Evolutionary conservation across 106 monocot species (phyloP), one percentile per base, ranked within the genome.

Genomic region (Dioscorea dumetorum): DNA sequence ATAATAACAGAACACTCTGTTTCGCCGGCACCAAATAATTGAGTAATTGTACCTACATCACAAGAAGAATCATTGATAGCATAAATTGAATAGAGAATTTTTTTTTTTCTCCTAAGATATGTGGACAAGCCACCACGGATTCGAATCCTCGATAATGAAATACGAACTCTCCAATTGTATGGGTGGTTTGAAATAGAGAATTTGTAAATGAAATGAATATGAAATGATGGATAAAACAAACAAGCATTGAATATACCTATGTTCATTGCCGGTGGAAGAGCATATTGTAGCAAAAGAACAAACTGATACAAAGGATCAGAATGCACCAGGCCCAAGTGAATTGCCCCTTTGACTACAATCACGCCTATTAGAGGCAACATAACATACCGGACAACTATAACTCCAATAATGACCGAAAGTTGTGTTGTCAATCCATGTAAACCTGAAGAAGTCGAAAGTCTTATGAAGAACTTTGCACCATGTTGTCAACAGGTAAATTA

Each of bases 1-100:
- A 90, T 81, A 48, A 90, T 83, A 9, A 90, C 83, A 0, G 90
- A 86, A 70, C 86, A 86, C 61, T 90, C 90, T 22, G 65, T 86
- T 76, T 90, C 86, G 1, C 90, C 90, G 17, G 80, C 75, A 2
- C 90, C 90, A 62, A 90, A 90, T 65, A 85, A 65, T 41, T 90
- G 90, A 48, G 83, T 90, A 6, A 90, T 90, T 1, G 85, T 90
- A 49, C 85, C 85, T 90, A 6, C 41, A 41, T 41, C 3, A 41
- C 2, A 41, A 41, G 41, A 41, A 0, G 1, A 41, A 10, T 10
- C 6, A 3, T 41, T 10, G 10, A 41, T 34, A 41, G 41, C 41
- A 41, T 41, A 41, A 3, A 10, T 5, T 5, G 5, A 41, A 41
- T 41, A 6, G 10, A 41, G 5, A 41, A 41, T 8, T 41, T 41